Conservation (phyloP, 179 eudicot genomes). For the Pouteria campechiana region DNA sequence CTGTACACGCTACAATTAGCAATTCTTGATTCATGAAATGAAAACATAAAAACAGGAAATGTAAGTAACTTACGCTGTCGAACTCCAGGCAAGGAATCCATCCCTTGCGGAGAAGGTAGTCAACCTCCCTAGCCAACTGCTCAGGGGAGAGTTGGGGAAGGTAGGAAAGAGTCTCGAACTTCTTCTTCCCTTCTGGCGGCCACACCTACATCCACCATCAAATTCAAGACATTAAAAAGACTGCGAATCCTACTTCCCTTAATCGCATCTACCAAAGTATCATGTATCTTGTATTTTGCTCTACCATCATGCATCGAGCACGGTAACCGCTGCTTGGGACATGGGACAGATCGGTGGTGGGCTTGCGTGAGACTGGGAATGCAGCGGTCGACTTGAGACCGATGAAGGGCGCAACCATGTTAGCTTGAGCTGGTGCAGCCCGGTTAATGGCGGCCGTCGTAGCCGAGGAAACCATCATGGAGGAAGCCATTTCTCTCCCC, state of each 20-base stretch:
- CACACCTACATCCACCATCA: slow-evolving; percentile 16
- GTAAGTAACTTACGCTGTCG: too few species aligned
- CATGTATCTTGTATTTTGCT: not conserved
- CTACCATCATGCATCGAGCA: slow-evolving; percentile 28
- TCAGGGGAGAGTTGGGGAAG: slow-evolving; percentile 12
- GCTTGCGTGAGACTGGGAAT: slow-evolving; percentile 17
- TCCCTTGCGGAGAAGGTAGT: slow-evolving; percentile 16
- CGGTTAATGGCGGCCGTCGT: slow-evolving; percentile 9
- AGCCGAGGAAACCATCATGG: slow-evolving; percentile 10
- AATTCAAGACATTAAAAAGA: not conserved
- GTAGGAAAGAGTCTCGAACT: slow-evolving; percentile 29
- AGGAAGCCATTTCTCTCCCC: slow-evolving; percentile 11
- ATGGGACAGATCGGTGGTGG: slow-evolving; percentile 9
- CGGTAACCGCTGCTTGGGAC: slow-evolving; percentile 21
- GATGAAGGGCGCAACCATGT: slow-evolving; percentile 24
- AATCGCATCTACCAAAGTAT: too few species aligned
- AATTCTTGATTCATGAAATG: too few species aligned
- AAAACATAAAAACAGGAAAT: too few species aligned
- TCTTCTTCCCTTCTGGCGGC: slow-evolving; percentile 19
- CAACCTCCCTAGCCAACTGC: slow-evolving; percentile 14
- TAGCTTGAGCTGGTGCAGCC: slow-evolving; percentile 15
- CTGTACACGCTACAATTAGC: too few species aligned
- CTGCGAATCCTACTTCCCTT: not conserved
- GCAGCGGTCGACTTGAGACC: slow-evolving; percentile 18
- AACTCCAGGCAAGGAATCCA: slow-evolving; percentile 33